phyloP scores from a whole-genome alignment of 257 asterid species.

The Petrea volubilis region DNA sequence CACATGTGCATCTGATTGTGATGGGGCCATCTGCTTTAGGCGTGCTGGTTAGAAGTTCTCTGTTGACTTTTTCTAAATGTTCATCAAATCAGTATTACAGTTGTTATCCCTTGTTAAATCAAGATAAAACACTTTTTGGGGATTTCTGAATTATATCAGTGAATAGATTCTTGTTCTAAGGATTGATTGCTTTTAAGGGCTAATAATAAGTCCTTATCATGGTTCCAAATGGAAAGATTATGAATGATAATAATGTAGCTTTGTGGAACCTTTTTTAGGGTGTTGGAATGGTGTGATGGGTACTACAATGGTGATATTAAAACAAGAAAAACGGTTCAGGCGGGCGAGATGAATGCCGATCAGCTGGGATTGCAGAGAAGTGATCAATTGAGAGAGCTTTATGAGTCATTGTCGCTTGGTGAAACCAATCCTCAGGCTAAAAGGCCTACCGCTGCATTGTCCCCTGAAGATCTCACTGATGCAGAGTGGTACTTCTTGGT shows the following conservation, averaged over 20 bases:
- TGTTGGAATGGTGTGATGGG: slow-evolving; percentile 85
- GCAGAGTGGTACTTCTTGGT: slow-evolving; percentile 97
- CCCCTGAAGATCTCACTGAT: slow-evolving; percentile 97
- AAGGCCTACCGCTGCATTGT: slow-evolving; percentile 81
- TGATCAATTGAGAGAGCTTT: slow-evolving; percentile 83
- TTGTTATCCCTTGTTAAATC: not conserved
- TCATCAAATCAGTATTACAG: not conserved
- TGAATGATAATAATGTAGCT: not conserved
- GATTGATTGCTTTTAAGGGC: slow-evolving; percentile 12
- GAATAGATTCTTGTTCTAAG: not conserved
- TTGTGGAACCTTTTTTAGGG: slow-evolving; percentile 34
- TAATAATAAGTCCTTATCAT: not conserved
- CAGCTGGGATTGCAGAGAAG: slow-evolving; percentile 73
- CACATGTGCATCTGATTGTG: slow-evolving; percentile 27
- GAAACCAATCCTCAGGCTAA: slow-evolving; percentile 60
- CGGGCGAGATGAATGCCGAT: slow-evolving; percentile 53
- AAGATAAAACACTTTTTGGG: slow-evolving; percentile 3
- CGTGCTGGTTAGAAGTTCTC: not conserved
- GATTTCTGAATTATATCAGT: slow-evolving; percentile 3
- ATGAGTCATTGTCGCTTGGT: slow-evolving; percentile 61
- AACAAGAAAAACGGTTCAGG: slow-evolving; percentile 85
- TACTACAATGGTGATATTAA: slow-evolving; percentile 95
- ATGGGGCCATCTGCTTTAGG: slow-evolving; percentile 22
- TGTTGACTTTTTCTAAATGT: slow-evolving; percentile 18
- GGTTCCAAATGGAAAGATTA: not conserved